Evolutionary conservation across 1,284 basidiomycete genomes (phyloP), one percentile per base, ranked within the genome.

Genomic region (Tilletia indica): DNA sequence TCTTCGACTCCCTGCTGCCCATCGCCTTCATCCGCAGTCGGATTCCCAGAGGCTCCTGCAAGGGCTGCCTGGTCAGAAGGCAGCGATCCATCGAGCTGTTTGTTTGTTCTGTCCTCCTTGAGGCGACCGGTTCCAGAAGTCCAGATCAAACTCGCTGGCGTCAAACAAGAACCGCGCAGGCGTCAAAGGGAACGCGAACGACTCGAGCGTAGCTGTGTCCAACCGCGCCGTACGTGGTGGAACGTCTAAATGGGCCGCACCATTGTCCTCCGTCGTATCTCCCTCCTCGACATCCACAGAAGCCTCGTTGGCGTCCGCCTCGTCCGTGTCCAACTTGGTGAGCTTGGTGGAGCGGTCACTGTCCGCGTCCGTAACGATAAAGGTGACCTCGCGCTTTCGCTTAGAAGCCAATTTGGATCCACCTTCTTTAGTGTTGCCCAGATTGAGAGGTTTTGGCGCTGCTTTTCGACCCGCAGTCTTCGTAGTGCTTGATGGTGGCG

Each of bases 101-200:
- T n/a, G 51, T 63, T 63, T 16, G 58, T 63, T 31, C 58, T 16
- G 25, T 4, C 58, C 19, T 31, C 9, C 34, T 9, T 16, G 58
- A 31, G 25, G n/a, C 19, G 21, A 34, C 58, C 25, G 6, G 58
- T 63, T 31, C 58, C 58, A 63, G 8, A 4, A 14, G 25, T 36
- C 25, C 25, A 63, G 36, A 16, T 38, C 58, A 19, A 63, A 11
- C 58, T 63, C 58, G 58, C 8, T 34, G 9, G 58, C 58, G 31
- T 63, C 58, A 38, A 67, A 67, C 38, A 67, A 34, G 38, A 67
- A 47, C 21, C 64, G 64, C 5, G 64, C 64, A 12, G 64, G 64
- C 11, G 64, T 67, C 38, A 63, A 31, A 8, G 58, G 58, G 4
- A 63, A 63, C 5, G 58, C 58, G 58, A 63, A 63, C n/a, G 58